Conservation (phyloP, 2,329 filamentous ascomycete species). For the Cercospora nicotianae region DNA sequence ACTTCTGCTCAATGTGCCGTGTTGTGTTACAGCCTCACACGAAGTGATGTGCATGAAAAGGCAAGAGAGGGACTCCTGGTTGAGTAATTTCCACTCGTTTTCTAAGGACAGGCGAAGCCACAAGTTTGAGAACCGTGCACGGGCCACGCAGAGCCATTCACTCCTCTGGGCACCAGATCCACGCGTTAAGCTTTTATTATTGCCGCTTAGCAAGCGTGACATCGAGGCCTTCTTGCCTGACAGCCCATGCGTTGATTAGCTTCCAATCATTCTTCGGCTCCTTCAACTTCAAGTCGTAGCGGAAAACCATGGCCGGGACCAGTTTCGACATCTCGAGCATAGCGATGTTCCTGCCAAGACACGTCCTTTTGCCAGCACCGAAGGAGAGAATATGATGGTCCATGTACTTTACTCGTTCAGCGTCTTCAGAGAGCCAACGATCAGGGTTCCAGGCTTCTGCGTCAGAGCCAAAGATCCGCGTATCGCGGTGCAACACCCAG, state of each 20-base stretch:
- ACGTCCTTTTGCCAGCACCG: conserved; percentile 24
- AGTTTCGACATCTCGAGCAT: conserved; percentile 26
- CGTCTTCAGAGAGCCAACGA: conserved; percentile 42
- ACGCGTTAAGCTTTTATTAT: background rate
- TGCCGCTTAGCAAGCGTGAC: conserved; percentile 7
- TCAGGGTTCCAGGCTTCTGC: conserved; percentile 44
- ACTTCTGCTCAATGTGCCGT: no score
- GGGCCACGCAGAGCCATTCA: background rate
- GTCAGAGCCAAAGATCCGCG: conserved; percentile 40
- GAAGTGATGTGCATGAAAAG: background rate
- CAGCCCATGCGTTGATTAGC: conserved; percentile 15
- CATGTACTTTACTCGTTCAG: conserved; percentile 66
- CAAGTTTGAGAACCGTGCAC: background rate
- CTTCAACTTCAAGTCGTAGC: conserved; percentile 20
- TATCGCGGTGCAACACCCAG: conserved; percentile 47
- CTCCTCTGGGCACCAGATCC: background rate
- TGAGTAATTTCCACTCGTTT: background rate
- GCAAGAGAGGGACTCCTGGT: background rate
- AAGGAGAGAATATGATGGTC: conserved; percentile 59
- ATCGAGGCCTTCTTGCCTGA: conserved; percentile 21
- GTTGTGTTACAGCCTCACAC: background rate
- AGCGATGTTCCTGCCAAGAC: conserved; percentile 23
- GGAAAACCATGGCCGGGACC: conserved; percentile 19
- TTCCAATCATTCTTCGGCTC: conserved; percentile 17
- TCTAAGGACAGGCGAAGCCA: background rate